Conservation (phyloP, 73 alveolate species). For the Blepharisma stoltei region DNA sequence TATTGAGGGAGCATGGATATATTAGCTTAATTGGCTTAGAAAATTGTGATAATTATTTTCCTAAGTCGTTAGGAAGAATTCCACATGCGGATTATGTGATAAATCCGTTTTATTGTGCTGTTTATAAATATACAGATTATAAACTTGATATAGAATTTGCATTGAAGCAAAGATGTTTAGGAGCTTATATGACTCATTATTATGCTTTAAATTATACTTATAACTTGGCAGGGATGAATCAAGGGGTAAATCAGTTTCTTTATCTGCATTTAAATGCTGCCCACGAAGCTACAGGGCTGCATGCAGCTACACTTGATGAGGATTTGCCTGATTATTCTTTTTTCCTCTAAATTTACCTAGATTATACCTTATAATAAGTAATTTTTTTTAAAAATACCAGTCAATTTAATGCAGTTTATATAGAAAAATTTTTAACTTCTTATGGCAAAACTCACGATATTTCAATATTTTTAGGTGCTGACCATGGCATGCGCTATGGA, state of each 20-base stretch:
- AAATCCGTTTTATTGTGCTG: conserved; percentile 24
- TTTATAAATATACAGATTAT: neutral
- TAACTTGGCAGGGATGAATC: neutral
- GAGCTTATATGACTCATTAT: neutral
- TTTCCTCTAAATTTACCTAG: too few species aligned
- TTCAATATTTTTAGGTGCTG: neutral
- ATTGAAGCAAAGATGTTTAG: neutral
- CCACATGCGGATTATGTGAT: conserved; percentile 6
- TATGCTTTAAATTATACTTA: neutral
- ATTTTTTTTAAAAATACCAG: too few species aligned
- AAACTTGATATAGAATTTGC: conserved; percentile 10
- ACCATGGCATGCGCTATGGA: conserved; percentile 11
- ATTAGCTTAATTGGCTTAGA: conserved; percentile 11
- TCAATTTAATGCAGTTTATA: too few species aligned
- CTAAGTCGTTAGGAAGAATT: neutral
- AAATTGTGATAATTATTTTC: conserved; percentile 13
- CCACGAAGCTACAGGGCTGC: neutral
- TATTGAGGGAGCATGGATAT: neutral
- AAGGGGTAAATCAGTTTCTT: neutral
- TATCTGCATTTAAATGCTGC: neutral
- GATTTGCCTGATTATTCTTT: neutral
- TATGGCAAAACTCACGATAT: neutral
- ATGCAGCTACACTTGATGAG: neutral
- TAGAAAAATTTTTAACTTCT: neutral
- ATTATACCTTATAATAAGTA: too few species aligned